Evolutionary conservation across 768 basidiomycete genomes (phyloP).

Genomic region (Termitomyces titanicus): DNA sequence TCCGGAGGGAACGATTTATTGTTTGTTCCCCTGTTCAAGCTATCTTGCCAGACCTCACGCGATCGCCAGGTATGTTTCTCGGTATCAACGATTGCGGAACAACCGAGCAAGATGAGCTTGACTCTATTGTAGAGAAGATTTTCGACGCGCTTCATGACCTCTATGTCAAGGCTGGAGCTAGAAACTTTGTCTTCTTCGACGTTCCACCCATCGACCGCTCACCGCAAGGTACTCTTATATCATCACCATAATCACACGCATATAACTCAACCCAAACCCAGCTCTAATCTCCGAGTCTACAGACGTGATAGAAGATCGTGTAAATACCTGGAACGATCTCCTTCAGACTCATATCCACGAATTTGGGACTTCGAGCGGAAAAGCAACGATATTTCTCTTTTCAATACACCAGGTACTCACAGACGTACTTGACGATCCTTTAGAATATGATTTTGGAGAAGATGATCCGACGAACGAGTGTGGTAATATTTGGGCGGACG

Average conservation of each 20-base stretch:
- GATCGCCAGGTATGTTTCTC: constrained; percentile 3
- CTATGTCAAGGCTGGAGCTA: constrained; percentile 8
- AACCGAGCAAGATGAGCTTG: constrained; percentile 8
- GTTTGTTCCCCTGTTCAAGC: background rate
- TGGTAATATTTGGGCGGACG: constrained; percentile 1
- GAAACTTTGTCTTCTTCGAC: constrained; percentile 9
- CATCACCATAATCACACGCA: background rate
- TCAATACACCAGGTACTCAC: constrained; percentile 2
- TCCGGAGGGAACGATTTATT: background rate
- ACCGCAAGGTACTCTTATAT: background rate
- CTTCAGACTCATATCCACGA: background rate
- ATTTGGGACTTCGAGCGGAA: background rate
- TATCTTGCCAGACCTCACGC: background rate
- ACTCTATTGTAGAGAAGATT: background rate
- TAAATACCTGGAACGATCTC: constrained; percentile 1
- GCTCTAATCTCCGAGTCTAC: background rate
- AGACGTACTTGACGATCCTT: constrained; percentile 4
- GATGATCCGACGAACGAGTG: background rate
- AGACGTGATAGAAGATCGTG: background rate
- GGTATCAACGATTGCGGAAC: constrained; percentile 13
- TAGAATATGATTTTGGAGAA: background rate
- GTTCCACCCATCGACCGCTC: constrained; percentile 7
- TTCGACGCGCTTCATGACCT: constrained; percentile 12
- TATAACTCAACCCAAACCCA: background rate
- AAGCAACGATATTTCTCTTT: constrained; percentile 5